Conservation (phyloP, 2,329 filamentous ascomycete species). For the Alternaria alternata region DNA sequence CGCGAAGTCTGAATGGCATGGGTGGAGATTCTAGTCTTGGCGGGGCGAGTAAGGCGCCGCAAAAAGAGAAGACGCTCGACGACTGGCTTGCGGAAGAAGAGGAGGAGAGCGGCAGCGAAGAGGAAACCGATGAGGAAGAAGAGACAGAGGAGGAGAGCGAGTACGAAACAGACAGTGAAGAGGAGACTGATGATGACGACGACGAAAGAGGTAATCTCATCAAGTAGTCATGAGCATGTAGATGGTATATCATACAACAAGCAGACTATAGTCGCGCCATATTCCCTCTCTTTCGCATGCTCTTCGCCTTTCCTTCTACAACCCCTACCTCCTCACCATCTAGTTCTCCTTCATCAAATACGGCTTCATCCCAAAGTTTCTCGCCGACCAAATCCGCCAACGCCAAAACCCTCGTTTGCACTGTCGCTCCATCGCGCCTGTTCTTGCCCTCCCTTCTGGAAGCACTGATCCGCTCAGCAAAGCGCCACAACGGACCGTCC, state of each 20-base stretch:
- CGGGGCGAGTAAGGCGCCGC: conserved; percentile 23
- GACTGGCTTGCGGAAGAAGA: conserved; percentile 83
- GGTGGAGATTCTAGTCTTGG: conserved; percentile 21
- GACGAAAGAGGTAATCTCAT: conserved; percentile 44
- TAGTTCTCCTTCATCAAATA: conserved; percentile 15
- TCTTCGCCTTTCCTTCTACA: conserved; percentile 33
- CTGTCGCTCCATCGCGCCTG: conserved; percentile 88
- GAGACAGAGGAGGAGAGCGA: conserved; percentile 64
- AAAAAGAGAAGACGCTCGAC: conserved; percentile 81
- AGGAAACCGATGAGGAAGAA: conserved; percentile 57
- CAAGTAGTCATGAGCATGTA: conserved; percentile 21
- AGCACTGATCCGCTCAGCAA: conserved; percentile 85
- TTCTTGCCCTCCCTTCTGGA: conserved; percentile 94
- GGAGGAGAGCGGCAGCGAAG: conserved; percentile 60
- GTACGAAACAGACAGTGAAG: conserved; percentile 66
- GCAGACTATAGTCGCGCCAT: conserved; percentile 43
- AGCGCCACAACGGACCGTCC: conserved; percentile 85
- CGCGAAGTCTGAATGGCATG: conserved; percentile 61
- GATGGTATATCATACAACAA: not conserved
- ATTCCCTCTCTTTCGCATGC: conserved; percentile 44
- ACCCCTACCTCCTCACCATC: conserved; percentile 16
- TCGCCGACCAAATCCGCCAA: conserved; percentile 78
- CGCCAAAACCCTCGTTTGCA: conserved; percentile 79
- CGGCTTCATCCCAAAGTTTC: conserved; percentile 67
- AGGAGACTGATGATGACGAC: conserved; percentile 12